Base-by-base conservation (phyloP, 441 rosid genomes). In the Capsella rubella region DNA sequence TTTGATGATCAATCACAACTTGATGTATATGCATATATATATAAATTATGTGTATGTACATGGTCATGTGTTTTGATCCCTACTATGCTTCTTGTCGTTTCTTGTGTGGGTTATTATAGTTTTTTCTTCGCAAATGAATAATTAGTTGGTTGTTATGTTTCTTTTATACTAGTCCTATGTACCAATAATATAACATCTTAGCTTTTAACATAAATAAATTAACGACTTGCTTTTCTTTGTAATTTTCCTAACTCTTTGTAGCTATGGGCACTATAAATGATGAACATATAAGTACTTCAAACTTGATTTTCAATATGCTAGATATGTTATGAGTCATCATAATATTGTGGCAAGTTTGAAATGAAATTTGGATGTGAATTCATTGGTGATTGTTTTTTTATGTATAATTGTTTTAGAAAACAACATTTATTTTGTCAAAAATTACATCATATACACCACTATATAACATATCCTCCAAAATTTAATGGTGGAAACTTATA, bases 41-140 rank as follows among this genome's bases (percentile, higher is more conserved):
- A 59, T 35, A 29, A 34, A 34, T 34, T 51, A 25, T 18, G 31
- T 63, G 45, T 56, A 49, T 56, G 67, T 71, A 27, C 69, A 68
- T 69, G 69, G 43, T 34, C 58, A 69, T 57, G 64, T 69, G 73
- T 77, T 65, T 71, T 71, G 73, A 71, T 71, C 80, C 72, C 72
- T 77, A 77, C 76, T 58, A 27, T 65, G 80, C 69, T 65, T 65
- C 63, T 65, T 77, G 63, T 71, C 54, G 63, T 77, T 58, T 71
- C 40, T 70, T 56, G 28, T 76, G 8, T 76, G 71, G 49, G 42
- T 61, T 18, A 16, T 34, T 43, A 47, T 64, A 34, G n/a, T 51
- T 65, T 57, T 46, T 35, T 35, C 27, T 35, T 27, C 12, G 14
- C 8, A 39, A 49, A 18, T 67, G 29, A 57, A 50, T 58, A 50